Conservation (phyloP, 2,329 filamentous ascomycete species). For the Escovopsis sp. region DNA sequence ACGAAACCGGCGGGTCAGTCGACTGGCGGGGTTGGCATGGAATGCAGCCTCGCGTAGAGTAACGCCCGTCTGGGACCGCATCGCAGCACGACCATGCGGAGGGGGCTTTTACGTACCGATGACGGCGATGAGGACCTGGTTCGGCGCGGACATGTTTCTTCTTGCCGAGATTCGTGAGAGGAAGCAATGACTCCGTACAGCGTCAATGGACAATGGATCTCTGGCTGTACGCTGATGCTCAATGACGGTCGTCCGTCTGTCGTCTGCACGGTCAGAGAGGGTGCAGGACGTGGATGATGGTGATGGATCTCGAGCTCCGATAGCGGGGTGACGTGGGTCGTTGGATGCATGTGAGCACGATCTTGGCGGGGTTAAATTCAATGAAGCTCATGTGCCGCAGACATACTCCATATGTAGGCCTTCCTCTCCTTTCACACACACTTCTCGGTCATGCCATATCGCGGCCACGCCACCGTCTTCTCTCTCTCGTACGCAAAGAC, state of each 20-base stretch:
- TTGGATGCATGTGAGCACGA: constrained; percentile 1
- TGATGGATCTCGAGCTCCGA: constrained; percentile 17
- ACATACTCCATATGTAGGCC: no score
- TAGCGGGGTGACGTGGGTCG: constrained; percentile 14
- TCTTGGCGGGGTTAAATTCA: no score
- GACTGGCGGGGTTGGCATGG: no score
- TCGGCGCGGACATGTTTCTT: constrained; percentile 29
- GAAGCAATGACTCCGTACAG: background rate
- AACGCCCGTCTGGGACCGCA: background rate
- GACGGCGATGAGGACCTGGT: constrained; percentile 36
- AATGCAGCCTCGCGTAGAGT: no score
- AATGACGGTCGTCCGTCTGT: background rate
- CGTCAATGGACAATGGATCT: background rate
- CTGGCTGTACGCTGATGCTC: no score
- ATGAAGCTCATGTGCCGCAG: no score
- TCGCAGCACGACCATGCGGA: no score
- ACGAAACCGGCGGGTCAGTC: constrained; percentile 7
- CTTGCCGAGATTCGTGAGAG: constrained; percentile 3
- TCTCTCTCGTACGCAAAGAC: no score
- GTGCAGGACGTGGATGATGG: background rate
- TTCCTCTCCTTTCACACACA: no score
- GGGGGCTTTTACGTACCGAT: constrained; percentile 23
- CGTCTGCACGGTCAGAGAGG: background rate
- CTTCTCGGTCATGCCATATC: no score
- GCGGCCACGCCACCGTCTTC: no score